Conservation (phyloP, 2,329 filamentous ascomycete genomes). For the Lachnellula hyalina region DNA sequence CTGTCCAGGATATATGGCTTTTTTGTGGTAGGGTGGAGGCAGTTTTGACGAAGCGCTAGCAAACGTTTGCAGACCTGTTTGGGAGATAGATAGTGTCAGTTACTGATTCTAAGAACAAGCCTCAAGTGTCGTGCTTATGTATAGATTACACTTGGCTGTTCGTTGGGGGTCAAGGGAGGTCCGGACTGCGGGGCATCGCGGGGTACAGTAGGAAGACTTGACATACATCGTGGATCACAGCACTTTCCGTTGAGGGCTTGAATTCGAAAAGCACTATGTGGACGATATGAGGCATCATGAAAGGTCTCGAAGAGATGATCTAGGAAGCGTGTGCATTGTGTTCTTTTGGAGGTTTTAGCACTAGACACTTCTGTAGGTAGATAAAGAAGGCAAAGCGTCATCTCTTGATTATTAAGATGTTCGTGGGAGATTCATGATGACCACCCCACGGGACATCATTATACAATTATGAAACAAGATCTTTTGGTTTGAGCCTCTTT, state of each 20-base stretch:
- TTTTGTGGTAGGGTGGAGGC: conserved; percentile 53
- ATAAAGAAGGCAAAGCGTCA: background rate
- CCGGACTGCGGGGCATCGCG: background rate
- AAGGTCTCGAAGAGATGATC: background rate
- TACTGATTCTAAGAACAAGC: background rate
- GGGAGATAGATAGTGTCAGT: background rate
- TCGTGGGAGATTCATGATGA: background rate
- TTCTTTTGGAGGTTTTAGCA: background rate
- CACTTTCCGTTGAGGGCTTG: conserved; percentile 44
- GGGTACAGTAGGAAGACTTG: background rate
- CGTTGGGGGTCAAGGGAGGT: background rate
- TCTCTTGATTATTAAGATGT: background rate
- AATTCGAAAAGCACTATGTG: conserved; percentile 67
- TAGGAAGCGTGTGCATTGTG: background rate
- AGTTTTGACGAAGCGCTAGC: conserved; percentile 51
- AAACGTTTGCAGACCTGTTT: conserved; percentile 50
- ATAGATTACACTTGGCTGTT: background rate
- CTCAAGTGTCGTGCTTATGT: no score
- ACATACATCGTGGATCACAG: conserved; percentile 52
- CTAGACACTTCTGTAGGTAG: background rate
- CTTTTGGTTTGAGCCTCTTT: no score
- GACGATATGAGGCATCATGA: conserved; percentile 50
- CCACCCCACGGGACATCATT: no score
- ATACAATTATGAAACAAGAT: no score
- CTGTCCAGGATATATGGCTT: conserved; percentile 55